These are phyloP conservation scores for Podospora comata DNA, from an alignment of 495 filamentous ascomycete genomes.

Conservation along the genomic window DNA sequence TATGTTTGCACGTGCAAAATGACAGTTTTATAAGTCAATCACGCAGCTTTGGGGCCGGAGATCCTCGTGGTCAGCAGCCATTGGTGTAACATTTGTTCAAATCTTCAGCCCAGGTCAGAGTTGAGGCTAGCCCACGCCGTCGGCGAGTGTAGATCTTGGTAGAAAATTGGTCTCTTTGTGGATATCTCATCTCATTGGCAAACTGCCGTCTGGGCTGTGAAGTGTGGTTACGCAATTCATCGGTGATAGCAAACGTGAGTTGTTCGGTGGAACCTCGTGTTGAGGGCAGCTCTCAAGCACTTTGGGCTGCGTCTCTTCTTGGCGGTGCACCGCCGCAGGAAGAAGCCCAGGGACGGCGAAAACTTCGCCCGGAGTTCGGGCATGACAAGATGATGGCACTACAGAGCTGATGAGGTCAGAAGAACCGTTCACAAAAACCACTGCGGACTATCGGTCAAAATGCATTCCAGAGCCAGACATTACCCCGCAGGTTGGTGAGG, in stretches of 20 bases:
- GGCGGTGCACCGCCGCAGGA: slow-evolving; percentile 2
- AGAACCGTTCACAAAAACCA: not conserved
- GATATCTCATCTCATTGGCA: not conserved
- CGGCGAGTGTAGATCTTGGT: not conserved
- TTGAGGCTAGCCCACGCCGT: not conserved
- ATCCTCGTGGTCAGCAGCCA: not conserved
- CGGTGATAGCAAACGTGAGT: not conserved
- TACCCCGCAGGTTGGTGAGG: not conserved
- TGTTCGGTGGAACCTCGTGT: not conserved
- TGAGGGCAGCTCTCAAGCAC: not conserved
- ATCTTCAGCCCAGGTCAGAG: not conserved
- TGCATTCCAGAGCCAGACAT: not conserved
- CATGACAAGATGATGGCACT: not conserved
- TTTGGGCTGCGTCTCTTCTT: not conserved
- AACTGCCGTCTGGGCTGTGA: not conserved
- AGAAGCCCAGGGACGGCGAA: not conserved
- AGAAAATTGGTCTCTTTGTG: not conserved
- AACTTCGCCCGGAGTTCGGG: not conserved
- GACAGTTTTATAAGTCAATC: not conserved
- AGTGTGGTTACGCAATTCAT: not conserved
- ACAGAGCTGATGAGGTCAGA: not conserved
- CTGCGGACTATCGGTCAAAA: not conserved
- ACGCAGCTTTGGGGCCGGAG: not conserved
- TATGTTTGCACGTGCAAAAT: not conserved
- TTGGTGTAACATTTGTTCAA: not conserved